Evolutionary conservation across 192 early-diverging fungal genomes (phyloP).

Genomic region (Phlyctochytrium bullatum): DNA sequence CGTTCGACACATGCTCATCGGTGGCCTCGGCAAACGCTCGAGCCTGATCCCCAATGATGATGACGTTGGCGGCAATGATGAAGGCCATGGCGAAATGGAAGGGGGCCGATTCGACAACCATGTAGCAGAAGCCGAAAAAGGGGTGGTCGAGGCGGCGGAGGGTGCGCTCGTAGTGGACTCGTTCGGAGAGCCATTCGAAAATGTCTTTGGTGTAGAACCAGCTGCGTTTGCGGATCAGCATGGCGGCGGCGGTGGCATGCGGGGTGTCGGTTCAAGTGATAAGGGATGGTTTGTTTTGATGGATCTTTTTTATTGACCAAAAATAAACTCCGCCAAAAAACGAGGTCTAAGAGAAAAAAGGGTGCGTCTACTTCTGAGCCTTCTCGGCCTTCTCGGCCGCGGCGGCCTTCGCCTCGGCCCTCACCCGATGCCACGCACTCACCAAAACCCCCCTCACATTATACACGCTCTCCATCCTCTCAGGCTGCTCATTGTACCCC

Average conservation of each 20-base stretch:
- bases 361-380: neutral
- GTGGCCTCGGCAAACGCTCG: neutral
- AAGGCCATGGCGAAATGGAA: conserved; percentile 11
- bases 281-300: no score
- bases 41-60: conserved; percentile 12
- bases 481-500: conserved; percentile 84
- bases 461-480: conserved; percentile 43
- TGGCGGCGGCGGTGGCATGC: no score
- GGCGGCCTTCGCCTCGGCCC: conserved; percentile 10
- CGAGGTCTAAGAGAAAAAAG: neutral
- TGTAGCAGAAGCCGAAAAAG: no score
- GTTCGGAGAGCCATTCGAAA: no score
- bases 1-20: neutral
- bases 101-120: no score
- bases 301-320: no score
- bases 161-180: no score
- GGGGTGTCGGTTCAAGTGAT: no score
- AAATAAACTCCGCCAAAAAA: neutral
- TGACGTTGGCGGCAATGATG: conserved; percentile 10
- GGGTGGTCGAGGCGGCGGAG: no score
- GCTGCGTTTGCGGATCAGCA: no score
- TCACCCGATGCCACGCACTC: conserved; percentile 46
- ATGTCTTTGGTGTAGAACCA: no score
- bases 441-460: conserved; percentile 49
- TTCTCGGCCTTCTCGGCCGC: neutral